phyloP scores from a whole-genome alignment of 2,329 filamentous ascomycete species.

The Pseudogymnoascus sp. region DNA sequence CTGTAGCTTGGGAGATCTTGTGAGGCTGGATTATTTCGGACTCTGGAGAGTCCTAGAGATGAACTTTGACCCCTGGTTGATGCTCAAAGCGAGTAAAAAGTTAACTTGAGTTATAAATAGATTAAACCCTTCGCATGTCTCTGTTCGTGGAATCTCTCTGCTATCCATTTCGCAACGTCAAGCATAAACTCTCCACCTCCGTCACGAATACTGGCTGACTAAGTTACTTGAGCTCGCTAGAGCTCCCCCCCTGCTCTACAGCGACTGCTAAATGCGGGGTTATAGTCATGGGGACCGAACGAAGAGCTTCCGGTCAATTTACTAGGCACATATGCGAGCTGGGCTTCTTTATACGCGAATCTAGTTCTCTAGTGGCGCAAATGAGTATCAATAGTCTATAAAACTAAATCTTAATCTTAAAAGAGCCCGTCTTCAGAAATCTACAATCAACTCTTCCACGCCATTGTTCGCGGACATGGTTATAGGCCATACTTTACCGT shows the following conservation, averaged over 20 bases:
- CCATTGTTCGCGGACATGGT: not conserved
- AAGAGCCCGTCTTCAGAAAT: not conserved
- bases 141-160: not conserved
- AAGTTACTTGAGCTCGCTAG: not conserved
- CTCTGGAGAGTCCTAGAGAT: too few species aligned
- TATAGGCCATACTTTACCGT: not conserved
- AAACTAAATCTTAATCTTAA: not conserved
- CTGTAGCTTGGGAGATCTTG: not conserved
- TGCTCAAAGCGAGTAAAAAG: too few species aligned
- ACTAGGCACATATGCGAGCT: not conserved
- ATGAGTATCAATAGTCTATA: not conserved
- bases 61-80: too few species aligned
- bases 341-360: not conserved
- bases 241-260: not conserved
- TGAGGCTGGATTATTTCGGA: not conserved
- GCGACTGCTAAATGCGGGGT: not conserved
- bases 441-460: not conserved
- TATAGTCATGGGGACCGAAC: not conserved
- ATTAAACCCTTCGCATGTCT: too few species aligned
- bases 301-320: not conserved
- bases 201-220: not conserved
- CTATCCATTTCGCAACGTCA: not conserved
- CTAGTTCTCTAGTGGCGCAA: not conserved
- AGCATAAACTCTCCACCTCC: not conserved
- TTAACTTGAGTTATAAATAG: too few species aligned